These are phyloP conservation scores for Amphicarpaea edgeworthii DNA, from an alignment of 306 rosid genomes.

Conservation along the genomic window DNA sequence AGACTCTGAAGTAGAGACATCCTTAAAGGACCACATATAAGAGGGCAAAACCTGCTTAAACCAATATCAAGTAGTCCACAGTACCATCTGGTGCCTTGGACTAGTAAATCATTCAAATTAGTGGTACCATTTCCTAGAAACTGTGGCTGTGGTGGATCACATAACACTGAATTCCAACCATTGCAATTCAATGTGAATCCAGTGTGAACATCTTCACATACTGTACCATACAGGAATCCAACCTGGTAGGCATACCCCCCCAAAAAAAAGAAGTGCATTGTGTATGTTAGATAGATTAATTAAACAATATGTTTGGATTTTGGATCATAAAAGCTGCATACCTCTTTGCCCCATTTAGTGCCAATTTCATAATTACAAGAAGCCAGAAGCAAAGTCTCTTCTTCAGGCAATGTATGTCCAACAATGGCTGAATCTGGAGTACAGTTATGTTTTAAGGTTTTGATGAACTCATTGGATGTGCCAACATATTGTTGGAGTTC, in stretches of 20 bases:
- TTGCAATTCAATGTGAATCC: constrained; percentile 65
- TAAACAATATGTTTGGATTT: neutral
- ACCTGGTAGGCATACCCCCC: constrained; percentile 48
- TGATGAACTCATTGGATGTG: constrained; percentile 60
- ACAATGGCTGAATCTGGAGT: constrained; percentile 20
- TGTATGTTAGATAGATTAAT: neutral
- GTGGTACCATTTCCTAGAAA: constrained; percentile 64
- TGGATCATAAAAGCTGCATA: constrained; percentile 12
- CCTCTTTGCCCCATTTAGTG: constrained; percentile 76
- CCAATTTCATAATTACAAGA: constrained; percentile 60
- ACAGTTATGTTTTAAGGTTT: constrained; percentile 48
- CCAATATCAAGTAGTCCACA: constrained; percentile 64
- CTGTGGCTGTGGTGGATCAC: constrained; percentile 60
- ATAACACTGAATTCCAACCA: constrained; percentile 70
- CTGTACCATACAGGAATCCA: constrained; percentile 63
- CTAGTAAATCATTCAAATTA: constrained; percentile 58
- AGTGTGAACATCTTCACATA: constrained; percentile 66
- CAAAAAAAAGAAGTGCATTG: neutral
- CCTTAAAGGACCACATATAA: constrained; percentile 54
- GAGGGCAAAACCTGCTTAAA: constrained; percentile 65
- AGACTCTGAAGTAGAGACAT: constrained; percentile 58
- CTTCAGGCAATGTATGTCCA: constrained; percentile 20
- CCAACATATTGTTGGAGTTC: constrained; percentile 56
- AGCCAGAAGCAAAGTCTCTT: constrained; percentile 55
- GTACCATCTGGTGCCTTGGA: constrained; percentile 68